Evolutionary conservation across 2,329 filamentous ascomycete genomes (phyloP), one percentile per base, ranked within the genome.

Genomic region (Colletotrichum lini): DNA sequence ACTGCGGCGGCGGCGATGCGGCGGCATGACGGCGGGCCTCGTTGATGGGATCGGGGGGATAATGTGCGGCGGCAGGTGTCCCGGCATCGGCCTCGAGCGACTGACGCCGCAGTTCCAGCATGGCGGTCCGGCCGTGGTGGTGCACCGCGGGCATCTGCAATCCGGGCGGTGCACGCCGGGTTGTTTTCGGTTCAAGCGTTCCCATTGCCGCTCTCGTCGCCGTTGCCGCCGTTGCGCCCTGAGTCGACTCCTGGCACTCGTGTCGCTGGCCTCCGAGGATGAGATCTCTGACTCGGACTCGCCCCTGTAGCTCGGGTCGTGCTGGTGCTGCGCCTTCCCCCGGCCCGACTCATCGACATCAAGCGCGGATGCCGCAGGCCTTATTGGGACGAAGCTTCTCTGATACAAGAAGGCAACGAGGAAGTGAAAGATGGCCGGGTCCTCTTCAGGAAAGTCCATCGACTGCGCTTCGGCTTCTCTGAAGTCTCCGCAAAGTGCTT

Each of bases 401-500:
- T 87, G 85, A 73, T 87, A 87, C 15, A 87, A 77, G 61, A 83
- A 87, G n/a, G 85, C 84, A 45, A 88, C 78, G 52, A 88, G 76
- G 72, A 87, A 86, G 68, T 86, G 84, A 72, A 88, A 88, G 57
- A 86, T 82, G 65, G 82, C 82, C 3, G 86, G 84, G 72, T 87
- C 82, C 70, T 88, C 86, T 68, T 88, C 86, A 0, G 85, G 85
- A 1, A 88, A 77, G 74, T 86, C 80, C 62, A 88, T 82, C 16
- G 81, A 80, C 72, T 87, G 84, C 18, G 82, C 80, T 23, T 79
- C 79, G 2, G 84, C 82, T 74, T 88, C 86, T 61, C 75, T 80
- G 73, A 87, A 88, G 35, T 79, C 78, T 45, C 86, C 85, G 70
- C 83, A 83, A 8, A 88, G 79, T 16, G 86, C 85, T 72, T 81